Evolutionary conservation across 768 basidiomycete genomes (phyloP).

Genomic region (Hemileccinum rubropunctum): DNA sequence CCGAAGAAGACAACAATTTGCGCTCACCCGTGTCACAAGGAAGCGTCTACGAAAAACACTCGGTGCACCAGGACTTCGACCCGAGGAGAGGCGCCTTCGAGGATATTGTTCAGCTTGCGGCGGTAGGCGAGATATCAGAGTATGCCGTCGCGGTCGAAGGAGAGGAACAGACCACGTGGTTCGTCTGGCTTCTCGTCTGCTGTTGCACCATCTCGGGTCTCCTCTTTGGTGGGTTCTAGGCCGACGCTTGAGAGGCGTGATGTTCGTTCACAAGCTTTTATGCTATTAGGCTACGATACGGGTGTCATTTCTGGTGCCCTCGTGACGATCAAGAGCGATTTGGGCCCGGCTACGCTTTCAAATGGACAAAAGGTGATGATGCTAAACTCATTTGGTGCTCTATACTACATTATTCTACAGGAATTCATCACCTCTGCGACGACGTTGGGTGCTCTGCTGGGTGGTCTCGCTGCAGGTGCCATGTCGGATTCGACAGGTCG

Average conservation of each 20-base stretch:
- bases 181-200: conserved; percentile 74
- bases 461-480: conserved; percentile 65
- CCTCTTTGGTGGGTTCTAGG: conserved; percentile 57
- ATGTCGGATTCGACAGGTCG: conserved; percentile 72
- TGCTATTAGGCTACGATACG: conserved; percentile 66
- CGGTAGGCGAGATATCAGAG: conserved; percentile 54
- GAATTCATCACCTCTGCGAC: conserved; percentile 82
- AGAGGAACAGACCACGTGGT: conserved; percentile 65
- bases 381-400: not conserved
- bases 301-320: conserved; percentile 81
- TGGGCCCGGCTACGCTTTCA: conserved; percentile 56
- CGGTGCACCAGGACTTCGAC: not conserved
- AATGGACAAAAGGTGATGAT: conserved; percentile 57
- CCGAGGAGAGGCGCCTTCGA: conserved; percentile 10
- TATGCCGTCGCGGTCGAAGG: conserved; percentile 61
- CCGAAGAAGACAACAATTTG: too few relatives aligned
- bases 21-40: too few relatives aligned
- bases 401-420: conserved; percentile 29
- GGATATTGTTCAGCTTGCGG: conserved; percentile 13
- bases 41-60: conserved; percentile 2
- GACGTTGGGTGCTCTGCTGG: conserved; percentile 73
- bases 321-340: conserved; percentile 65
- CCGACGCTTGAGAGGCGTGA: too few relatives aligned
- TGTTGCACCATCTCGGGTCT: conserved; percentile 73
- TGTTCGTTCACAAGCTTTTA: not conserved